Percentiles rank a stretch among this genome's conserved stretches.
Evolutionary conservation across 345 rosid genomes (phyloP).

Genomic region (Pugionium cornutum): DNA sequence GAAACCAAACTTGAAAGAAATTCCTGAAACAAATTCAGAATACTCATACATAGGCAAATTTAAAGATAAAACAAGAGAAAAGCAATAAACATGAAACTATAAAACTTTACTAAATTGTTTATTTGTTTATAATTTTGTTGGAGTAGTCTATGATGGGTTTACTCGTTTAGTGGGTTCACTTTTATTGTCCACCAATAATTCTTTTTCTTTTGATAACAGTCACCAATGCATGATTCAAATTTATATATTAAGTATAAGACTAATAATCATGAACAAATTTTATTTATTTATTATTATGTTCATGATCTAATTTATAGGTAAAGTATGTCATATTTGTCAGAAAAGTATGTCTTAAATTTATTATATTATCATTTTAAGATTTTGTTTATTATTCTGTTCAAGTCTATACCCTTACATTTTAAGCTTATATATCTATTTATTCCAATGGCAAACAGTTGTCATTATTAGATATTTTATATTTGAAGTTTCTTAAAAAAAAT

Average conservation of each 20-base stretch:
- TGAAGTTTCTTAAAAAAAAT: background rate
- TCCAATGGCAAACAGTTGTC: background rate
- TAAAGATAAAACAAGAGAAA: no score
- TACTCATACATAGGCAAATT: no score
- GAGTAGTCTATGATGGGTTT: background rate
- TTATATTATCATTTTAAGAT: background rate
- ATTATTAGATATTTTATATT: background rate
- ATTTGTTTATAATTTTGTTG: background rate
- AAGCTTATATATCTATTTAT: background rate
- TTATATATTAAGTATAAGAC: background rate
- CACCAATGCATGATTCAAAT: conserved; percentile 3
- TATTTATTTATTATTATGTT: background rate
- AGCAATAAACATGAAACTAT: no score
- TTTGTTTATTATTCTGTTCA: background rate
- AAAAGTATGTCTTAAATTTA: background rate
- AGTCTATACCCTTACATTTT: background rate
- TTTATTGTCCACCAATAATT: background rate
- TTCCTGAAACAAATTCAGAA: background rate
- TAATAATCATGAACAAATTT: background rate
- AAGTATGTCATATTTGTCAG: background rate
- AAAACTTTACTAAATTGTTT: background rate
- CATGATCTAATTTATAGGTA: background rate
- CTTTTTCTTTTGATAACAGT: background rate
- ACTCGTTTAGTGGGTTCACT: conserved; percentile 9
- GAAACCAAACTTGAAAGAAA: no score